Evolutionary conservation across 164 flowering plant species (phyloP).

Genomic region (Dillenia turbinata): DNA sequence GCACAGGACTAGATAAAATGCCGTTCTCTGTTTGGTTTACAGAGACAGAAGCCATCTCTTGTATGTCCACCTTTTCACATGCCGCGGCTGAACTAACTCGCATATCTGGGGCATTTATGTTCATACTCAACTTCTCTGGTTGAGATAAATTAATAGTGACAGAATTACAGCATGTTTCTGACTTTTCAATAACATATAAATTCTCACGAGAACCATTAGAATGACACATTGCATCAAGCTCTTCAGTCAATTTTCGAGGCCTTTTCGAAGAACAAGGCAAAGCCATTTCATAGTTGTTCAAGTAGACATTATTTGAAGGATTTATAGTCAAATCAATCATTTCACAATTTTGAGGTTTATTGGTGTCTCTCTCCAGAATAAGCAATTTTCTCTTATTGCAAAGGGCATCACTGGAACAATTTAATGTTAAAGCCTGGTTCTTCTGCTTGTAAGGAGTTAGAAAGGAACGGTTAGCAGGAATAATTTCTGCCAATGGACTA

Average conservation of each 20-base stretch:
- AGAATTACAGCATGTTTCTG: conserved; percentile 8
- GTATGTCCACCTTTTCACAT: conserved; percentile 12
- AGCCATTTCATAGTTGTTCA: conserved; percentile 18
- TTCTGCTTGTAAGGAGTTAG: conserved; percentile 22
- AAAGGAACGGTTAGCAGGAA: conserved; percentile 77
- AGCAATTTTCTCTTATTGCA: conserved; percentile 21
- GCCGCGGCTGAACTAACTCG: conserved; percentile 11
- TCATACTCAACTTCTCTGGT: conserved; percentile 12
- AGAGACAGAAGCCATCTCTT: conserved; percentile 8
- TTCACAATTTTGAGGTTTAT: conserved; percentile 17
- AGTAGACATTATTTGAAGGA: conserved; percentile 21
- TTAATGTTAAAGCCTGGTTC: conserved; percentile 14
- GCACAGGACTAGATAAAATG: conserved; percentile 12
- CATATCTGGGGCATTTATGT: conserved; percentile 14
- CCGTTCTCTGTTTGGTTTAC: conserved; percentile 20
- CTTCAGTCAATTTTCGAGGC: conserved; percentile 29
- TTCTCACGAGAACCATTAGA: conserved; percentile 8
- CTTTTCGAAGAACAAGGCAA: conserved; percentile 44
- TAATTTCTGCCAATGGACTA: conserved; percentile 33
- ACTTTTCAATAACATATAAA: conserved; percentile 7
- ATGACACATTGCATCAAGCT: conserved; percentile 12
- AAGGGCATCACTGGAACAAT: conserved; percentile 21
- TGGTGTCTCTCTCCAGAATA: conserved; percentile 12
- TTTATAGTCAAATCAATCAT: conserved; percentile 34
- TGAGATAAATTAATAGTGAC: conserved; percentile 8